Conservation (phyloP, 306 rosid species). For the Vigna mungo region DNA sequence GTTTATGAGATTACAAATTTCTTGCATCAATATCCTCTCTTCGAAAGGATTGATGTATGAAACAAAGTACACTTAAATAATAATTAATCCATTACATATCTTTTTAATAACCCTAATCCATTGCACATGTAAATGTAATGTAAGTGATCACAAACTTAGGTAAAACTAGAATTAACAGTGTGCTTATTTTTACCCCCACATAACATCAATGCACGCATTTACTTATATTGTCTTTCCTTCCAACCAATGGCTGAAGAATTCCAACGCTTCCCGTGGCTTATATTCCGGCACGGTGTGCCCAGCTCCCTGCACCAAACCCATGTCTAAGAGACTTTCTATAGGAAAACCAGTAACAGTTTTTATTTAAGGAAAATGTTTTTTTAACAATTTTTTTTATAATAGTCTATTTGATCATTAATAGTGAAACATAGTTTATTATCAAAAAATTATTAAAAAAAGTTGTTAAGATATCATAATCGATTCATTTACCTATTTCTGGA, state of each 20-base stretch:
- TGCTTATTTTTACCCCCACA: neutral
- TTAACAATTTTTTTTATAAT: too few relatives aligned
- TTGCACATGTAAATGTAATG: neutral
- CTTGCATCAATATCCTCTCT: neutral
- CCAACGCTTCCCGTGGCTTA: slow-evolving; percentile 74
- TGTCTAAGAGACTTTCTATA: neutral
- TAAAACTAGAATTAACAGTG: neutral
- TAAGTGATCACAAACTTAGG: neutral
- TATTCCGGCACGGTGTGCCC: slow-evolving; percentile 86
- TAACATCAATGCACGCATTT: neutral
- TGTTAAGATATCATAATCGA: too few relatives aligned
- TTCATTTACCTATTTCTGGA: too few relatives aligned
- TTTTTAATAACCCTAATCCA: neutral
- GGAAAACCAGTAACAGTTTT: too few relatives aligned
- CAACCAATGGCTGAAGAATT: slow-evolving; percentile 73
- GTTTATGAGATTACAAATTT: neutral
- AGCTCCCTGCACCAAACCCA: slow-evolving; percentile 59
- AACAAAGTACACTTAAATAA: neutral
- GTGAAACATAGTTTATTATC: too few relatives aligned
- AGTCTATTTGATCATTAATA: too few relatives aligned
- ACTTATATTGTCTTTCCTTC: slow-evolving; percentile 41
- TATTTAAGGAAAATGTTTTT: too few relatives aligned
- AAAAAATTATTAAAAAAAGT: too few relatives aligned
- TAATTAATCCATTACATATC: slow-evolving; percentile 15
- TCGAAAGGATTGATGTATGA: slow-evolving; percentile 4